Evolutionary conservation across 441 rosid species (phyloP).

Genomic region (Brassica balearica): DNA sequence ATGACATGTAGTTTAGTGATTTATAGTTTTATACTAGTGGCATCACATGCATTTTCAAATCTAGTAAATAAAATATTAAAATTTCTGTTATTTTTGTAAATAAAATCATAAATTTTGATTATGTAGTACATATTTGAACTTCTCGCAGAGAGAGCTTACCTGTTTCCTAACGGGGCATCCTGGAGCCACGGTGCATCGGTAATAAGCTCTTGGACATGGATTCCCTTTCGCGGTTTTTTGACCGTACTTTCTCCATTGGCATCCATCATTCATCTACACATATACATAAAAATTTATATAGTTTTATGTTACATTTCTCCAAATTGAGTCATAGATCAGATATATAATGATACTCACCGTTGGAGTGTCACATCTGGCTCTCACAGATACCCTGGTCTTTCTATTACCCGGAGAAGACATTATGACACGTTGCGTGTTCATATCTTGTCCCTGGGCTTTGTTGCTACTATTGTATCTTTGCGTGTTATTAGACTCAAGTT

Average conservation of each 20-base stretch:
- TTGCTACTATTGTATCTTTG: conserved; percentile 51
- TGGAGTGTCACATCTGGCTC: conserved; percentile 83
- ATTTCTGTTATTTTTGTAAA: background rate
- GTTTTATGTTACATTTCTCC: background rate
- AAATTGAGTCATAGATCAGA: conserved; percentile 9
- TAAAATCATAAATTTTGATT: background rate
- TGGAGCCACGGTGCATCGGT: conserved; percentile 80
- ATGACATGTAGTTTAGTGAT: conserved; percentile 2
- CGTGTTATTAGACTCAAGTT: conserved; percentile 32
- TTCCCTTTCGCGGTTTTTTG: conserved; percentile 96
- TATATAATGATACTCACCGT: conserved; percentile 58
- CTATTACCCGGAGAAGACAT: conserved; percentile 58
- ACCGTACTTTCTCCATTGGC: conserved; percentile 98
- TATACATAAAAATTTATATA: background rate
- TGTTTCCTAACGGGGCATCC: conserved; percentile 93
- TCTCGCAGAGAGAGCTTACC: conserved; percentile 44
- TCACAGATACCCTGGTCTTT: conserved; percentile 88
- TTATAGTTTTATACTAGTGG: conserved; percentile 1
- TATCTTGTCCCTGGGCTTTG: conserved; percentile 33
- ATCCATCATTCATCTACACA: conserved; percentile 87
- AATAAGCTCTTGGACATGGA: conserved; percentile 97
- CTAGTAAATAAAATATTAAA: background rate
- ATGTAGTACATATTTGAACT: conserved; percentile 5
- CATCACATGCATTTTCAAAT: background rate
- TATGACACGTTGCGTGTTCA: conserved; percentile 46